Percentiles rank a stretch among this genome's conserved stretches.
These are phyloP conservation scores for Pythium rishiriense DNA, from an alignment of 352 stramenopile genomes.

Conservation along the genomic window DNA sequence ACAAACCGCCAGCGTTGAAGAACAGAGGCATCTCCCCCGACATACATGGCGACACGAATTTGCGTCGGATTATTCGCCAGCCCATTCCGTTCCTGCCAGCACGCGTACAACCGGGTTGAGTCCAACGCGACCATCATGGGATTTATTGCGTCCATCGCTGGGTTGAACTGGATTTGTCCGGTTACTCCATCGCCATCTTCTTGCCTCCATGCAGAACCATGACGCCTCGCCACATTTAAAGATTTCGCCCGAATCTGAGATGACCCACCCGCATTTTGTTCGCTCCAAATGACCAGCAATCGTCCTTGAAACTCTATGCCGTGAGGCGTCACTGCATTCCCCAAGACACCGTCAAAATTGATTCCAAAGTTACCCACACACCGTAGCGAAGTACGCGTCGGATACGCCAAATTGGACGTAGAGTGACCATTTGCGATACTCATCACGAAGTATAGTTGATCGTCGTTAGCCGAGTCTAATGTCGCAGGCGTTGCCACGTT, in stretches of 20 bases:
- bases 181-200: conserved; percentile 43
- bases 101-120: conserved; percentile 39
- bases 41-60: conserved; percentile 47
- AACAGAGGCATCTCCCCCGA: conserved; percentile 22
- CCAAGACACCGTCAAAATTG: conserved; percentile 43
- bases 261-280: conserved; percentile 27
- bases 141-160: conserved; percentile 34
- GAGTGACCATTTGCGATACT: conserved; percentile 43
- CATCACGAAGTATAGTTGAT: conserved; percentile 58
- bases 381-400: conserved; percentile 40
- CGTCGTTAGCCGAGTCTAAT: conserved; percentile 40
- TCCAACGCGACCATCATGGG: conserved; percentile 32
- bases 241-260: conserved; percentile 53
- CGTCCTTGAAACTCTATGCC: conserved; percentile 30
- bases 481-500: conserved; percentile 16
- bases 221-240: conserved; percentile 31
- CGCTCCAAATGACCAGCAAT: conserved; percentile 54
- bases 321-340: conserved; percentile 27
- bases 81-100: conserved; percentile 50
- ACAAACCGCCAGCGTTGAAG: conserved; percentile 47
- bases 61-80: conserved; percentile 37
- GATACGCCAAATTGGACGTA: conserved; percentile 41
- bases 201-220: conserved; percentile 35
- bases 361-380: conserved; percentile 44
- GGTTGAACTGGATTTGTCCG: conserved; percentile 50